A percentile compares a stretch with the other conserved stretches of the same genome.
Evolutionary conservation across 495 filamentous ascomycete species (phyloP).

Genomic region (Talaromyces ruber): DNA sequence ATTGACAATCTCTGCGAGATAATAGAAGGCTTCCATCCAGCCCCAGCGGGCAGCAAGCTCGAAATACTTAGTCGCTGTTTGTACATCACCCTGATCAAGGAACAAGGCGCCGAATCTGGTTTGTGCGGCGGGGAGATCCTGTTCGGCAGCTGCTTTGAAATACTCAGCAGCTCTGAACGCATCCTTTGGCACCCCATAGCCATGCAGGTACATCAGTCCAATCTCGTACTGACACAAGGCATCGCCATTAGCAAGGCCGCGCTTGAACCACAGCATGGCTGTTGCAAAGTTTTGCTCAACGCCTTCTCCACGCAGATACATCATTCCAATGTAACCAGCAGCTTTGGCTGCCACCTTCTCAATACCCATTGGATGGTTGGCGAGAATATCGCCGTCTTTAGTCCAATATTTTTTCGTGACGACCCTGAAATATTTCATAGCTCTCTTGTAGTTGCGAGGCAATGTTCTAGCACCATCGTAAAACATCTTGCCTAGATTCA

Average conservation of each 20-base stretch:
- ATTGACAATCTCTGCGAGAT: constrained; percentile 83
- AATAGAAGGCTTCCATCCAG: constrained; percentile 91
- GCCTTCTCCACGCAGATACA: constrained; percentile 90
- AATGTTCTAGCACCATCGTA: constrained; percentile 81
- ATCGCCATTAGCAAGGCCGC: constrained; percentile 72
- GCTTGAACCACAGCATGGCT: constrained; percentile 79
- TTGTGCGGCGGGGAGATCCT: constrained; percentile 76
- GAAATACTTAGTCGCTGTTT: constrained; percentile 76
- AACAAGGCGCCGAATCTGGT: constrained; percentile 79
- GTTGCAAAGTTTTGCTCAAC: constrained; percentile 68
- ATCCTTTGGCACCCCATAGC: constrained; percentile 71
- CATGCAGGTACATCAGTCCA: constrained; percentile 80
- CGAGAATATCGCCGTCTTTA: constrained; percentile 55
- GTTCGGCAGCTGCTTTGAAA: constrained; percentile 75
- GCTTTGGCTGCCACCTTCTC: constrained; percentile 84
- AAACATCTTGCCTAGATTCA: constrained; percentile 77
- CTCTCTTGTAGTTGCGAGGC: constrained; percentile 60
- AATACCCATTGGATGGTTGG: constrained; percentile 42
- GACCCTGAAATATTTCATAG: constrained; percentile 73
- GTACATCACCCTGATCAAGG: constrained; percentile 77
- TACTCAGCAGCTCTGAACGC: constrained; percentile 64
- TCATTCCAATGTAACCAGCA: constrained; percentile 83
- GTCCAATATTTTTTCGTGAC: constrained; percentile 86
- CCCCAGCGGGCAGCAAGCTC: constrained; percentile 84
- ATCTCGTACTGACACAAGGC: constrained; percentile 77